Percentiles rank a stretch among this genome's conserved stretches.
These are phyloP conservation scores for Podila epigama DNA, from an alignment of 192 early-diverging fungal species.

Conservation along the genomic window DNA sequence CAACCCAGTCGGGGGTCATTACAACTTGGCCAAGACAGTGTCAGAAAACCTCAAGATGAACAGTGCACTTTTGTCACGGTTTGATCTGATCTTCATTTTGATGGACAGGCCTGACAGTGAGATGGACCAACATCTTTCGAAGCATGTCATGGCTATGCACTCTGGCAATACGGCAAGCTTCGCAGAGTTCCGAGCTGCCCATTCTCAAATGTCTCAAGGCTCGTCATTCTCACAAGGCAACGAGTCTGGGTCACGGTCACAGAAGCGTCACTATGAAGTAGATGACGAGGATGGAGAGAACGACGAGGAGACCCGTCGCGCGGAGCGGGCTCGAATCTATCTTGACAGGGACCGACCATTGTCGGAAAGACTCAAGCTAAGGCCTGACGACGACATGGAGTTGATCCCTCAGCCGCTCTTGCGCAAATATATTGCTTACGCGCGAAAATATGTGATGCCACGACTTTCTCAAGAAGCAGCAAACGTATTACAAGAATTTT, in stretches of 20 bases:
- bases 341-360: slow-evolving; percentile 18
- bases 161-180: slow-evolving; percentile 36
- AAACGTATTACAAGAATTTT: slow-evolving; percentile 71
- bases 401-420: slow-evolving; percentile 69
- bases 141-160: slow-evolving; percentile 80
- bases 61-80: slow-evolving; percentile 76
- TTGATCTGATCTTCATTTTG: slow-evolving; percentile 85
- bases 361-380: slow-evolving; percentile 54
- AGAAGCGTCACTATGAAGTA: background rate
- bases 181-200: background rate
- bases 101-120: slow-evolving; percentile 81
- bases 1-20: slow-evolving; percentile 87
- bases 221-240: slow-evolving; percentile 9
- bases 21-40: slow-evolving; percentile 86
- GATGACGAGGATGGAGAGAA: background rate
- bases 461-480: slow-evolving; percentile 67
- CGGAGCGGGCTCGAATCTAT: background rate
- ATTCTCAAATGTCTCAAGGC: background rate
- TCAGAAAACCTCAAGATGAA: slow-evolving; percentile 85
- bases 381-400: slow-evolving; percentile 62
- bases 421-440: slow-evolving; percentile 89
- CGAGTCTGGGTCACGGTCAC: background rate
- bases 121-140: slow-evolving; percentile 82
- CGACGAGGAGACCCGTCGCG: background rate
- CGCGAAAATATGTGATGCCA: slow-evolving; percentile 80